Conservation (phyloP, 2,329 filamentous ascomycete genomes). For the Pseudocercospora musae region DNA sequence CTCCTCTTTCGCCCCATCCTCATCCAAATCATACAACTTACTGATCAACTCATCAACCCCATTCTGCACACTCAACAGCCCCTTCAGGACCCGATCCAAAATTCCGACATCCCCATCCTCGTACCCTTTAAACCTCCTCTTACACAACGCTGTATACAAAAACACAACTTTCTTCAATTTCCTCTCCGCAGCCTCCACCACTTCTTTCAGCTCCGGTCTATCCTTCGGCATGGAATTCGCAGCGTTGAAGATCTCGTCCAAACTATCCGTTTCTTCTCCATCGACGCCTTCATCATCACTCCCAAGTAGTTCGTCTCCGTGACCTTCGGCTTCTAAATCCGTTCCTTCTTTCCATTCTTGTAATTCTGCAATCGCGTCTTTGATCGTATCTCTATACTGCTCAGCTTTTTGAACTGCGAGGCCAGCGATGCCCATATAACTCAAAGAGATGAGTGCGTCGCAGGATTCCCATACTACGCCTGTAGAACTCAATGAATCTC, state of each 20-base stretch:
- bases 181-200: conserved; percentile 62
- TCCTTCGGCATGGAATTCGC: conserved; percentile 60
- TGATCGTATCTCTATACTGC: conserved; percentile 69
- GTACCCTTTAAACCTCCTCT: conserved; percentile 60
- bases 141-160: conserved; percentile 66
- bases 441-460: conserved; percentile 65
- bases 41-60: conserved; percentile 67
- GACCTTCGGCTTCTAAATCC: conserved; percentile 43
- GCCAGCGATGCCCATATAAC: conserved; percentile 64
- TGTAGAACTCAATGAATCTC: conserved; percentile 59
- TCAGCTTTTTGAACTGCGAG: conserved; percentile 69
- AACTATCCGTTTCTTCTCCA: conserved; percentile 46
- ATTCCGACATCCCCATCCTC: conserved; percentile 26
- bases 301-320: conserved; percentile 36
- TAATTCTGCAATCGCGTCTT: conserved; percentile 80
- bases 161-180: conserved; percentile 65
- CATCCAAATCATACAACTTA: conserved; percentile 68
- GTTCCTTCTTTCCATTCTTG: conserved; percentile 77
- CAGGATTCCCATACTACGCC: conserved; percentile 82
- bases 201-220: conserved; percentile 63
- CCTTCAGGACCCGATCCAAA: conserved; percentile 55
- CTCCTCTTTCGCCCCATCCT: conserved; percentile 54
- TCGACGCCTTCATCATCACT: conserved; percentile 38
- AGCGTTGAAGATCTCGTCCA: conserved; percentile 67
- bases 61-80: conserved; percentile 61